These are phyloP conservation scores for Rehmannia glutinosa DNA, from an alignment of 257 asterid species.

Conservation along the genomic window DNA sequence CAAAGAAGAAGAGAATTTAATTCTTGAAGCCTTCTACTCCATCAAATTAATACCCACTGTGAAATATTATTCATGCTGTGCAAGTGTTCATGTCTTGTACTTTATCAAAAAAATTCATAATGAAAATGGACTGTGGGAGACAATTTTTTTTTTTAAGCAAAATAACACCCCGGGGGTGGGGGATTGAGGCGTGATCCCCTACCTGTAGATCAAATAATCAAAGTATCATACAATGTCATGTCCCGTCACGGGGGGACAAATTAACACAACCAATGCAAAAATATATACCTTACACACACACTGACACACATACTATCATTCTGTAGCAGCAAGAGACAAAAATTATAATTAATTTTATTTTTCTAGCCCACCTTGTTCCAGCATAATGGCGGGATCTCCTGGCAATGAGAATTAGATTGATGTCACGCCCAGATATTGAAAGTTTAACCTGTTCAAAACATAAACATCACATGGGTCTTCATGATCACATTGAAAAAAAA, in stretches of 20 bases:
- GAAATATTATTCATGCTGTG: background rate
- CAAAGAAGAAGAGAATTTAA: background rate
- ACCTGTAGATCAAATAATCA: too few relatives aligned
- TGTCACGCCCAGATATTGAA: conserved; percentile 50
- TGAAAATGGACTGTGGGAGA: background rate
- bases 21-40: background rate
- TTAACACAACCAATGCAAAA: too few relatives aligned
- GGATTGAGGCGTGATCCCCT: too few relatives aligned
- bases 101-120: background rate
- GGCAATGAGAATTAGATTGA: conserved; percentile 70
- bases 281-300: background rate
- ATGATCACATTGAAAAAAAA: background rate
- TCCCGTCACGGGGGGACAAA: background rate
- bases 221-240: too few relatives aligned
- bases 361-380: conserved; percentile 80
- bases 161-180: too few relatives aligned
- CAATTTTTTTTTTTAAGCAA: too few relatives aligned
- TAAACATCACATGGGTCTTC: background rate
- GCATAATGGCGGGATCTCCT: conserved; percentile 98
- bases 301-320: background rate
- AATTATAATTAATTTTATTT: background rate
- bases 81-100: background rate
- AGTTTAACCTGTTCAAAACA: conserved; percentile 53
- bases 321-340: conserved; percentile 10
- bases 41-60: conserved; percentile 3